These are phyloP conservation scores for Didymella glomerata DNA, from an alignment of 2,329 filamentous ascomycete genomes.

Conservation along the genomic window DNA sequence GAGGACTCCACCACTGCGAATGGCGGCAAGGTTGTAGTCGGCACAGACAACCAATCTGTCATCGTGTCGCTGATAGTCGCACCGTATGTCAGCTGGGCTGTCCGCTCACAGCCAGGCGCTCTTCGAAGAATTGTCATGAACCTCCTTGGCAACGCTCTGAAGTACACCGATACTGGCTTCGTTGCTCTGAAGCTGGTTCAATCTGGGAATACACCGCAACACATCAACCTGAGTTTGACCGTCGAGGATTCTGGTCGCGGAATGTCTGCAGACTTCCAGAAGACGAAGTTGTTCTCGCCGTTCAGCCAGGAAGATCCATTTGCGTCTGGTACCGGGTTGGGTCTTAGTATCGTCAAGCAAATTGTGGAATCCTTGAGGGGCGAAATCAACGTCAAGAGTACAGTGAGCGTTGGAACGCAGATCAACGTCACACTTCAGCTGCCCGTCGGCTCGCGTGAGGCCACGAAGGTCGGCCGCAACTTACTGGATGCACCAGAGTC, in stretches of 20 bases:
- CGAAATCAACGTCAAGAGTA: slow-evolving; percentile 44
- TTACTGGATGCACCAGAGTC: slow-evolving; percentile 27
- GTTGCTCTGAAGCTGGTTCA: slow-evolving; percentile 40
- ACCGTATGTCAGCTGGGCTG: slow-evolving; percentile 41
- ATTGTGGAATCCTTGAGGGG: slow-evolving; percentile 47
- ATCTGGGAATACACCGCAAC: slow-evolving; percentile 21
- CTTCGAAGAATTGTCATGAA: slow-evolving; percentile 49
- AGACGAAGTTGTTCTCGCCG: slow-evolving; percentile 43
- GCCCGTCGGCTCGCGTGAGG: slow-evolving; percentile 27
- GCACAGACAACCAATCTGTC: slow-evolving; percentile 36
- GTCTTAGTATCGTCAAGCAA: slow-evolving; percentile 48
- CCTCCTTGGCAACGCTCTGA: slow-evolving; percentile 47
- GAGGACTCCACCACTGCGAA: slow-evolving; percentile 13
- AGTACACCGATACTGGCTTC: slow-evolving; percentile 47
- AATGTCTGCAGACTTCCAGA: slow-evolving; percentile 47
- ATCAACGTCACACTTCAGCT: slow-evolving; percentile 37
- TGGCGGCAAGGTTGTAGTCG: slow-evolving; percentile 18
- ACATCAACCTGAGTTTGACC: slow-evolving; percentile 45
- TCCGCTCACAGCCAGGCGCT: slow-evolving; percentile 45
- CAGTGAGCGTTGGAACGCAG: slow-evolving; percentile 38
- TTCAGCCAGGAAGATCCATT: slow-evolving; percentile 50
- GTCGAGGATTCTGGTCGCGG: slow-evolving; percentile 49
- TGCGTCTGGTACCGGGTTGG: slow-evolving; percentile 45
- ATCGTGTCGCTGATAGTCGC: slow-evolving; percentile 42
- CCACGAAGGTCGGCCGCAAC: slow-evolving; percentile 23